Evolutionary conservation across 2,329 filamentous ascomycete species (phyloP).

Genomic region (Calonectria hongkongensis): DNA sequence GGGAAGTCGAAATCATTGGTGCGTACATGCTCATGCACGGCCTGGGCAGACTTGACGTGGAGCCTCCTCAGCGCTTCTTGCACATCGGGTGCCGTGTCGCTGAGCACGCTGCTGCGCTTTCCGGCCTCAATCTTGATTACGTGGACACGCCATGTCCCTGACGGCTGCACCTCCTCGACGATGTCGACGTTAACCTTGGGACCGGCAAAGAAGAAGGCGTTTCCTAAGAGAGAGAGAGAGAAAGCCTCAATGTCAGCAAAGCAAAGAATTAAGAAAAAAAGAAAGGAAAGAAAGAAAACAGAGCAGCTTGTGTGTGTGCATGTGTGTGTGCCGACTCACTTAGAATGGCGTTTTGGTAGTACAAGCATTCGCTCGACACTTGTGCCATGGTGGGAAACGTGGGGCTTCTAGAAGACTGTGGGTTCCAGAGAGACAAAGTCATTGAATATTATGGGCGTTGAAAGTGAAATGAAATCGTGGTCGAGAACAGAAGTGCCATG

Average conservation of each 20-base stretch:
- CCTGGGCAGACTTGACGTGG: conserved; percentile 62
- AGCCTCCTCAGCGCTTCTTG: conserved; percentile 60
- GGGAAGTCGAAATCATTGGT: conserved; percentile 58
- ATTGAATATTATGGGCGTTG: conserved; percentile 20
- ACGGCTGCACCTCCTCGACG: conserved; percentile 44
- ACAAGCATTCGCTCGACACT: conserved; percentile 15
- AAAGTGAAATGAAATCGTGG: conserved; percentile 13
- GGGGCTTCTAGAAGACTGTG: conserved; percentile 24
- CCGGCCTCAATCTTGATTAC: conserved; percentile 53
- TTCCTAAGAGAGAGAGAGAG: conserved; percentile 45
- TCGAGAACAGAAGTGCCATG: conserved; percentile 24
- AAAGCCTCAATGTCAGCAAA: conserved; percentile 23
- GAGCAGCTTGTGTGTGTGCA: no score
- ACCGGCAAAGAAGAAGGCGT: conserved; percentile 54
- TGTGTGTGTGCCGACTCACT: conserved; percentile 14
- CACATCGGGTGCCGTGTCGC: conserved; percentile 56
- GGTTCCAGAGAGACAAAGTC: conserved; percentile 38
- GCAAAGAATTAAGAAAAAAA: background rate
- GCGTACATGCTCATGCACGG: conserved; percentile 57
- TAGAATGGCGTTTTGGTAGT: conserved; percentile 28
- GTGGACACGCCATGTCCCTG: conserved; percentile 52
- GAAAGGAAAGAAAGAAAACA: background rate
- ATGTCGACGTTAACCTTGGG: conserved; percentile 52
- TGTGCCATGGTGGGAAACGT: conserved; percentile 36
- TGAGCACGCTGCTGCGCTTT: conserved; percentile 56